These are phyloP conservation scores for Pluteus cervinus DNA, from an alignment of 768 basidiomycete species.

Conservation along the genomic window DNA sequence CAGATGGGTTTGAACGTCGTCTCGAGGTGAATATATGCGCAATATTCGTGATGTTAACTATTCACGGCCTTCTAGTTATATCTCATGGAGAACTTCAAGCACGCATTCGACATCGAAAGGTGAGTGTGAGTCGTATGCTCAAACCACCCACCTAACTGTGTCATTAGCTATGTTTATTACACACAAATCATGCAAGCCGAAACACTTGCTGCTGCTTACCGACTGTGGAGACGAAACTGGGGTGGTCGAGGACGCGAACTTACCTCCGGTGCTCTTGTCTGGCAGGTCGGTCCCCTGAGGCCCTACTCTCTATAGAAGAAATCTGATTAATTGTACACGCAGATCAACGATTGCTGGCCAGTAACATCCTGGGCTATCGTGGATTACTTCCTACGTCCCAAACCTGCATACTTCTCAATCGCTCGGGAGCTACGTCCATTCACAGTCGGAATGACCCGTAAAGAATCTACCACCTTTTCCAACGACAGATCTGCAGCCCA, in stretches of 20 bases:
- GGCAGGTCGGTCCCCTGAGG: constrained; percentile 65
- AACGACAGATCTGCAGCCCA: constrained; percentile 60
- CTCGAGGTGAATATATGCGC: constrained; percentile 47
- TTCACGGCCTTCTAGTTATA: constrained; percentile 54
- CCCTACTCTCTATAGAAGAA: not conserved
- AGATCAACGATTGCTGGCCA: constrained; percentile 94
- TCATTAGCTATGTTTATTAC: constrained; percentile 77
- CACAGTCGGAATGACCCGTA: constrained; percentile 84
- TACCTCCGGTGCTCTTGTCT: constrained; percentile 88
- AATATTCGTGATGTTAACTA: not conserved
- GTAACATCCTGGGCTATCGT: constrained; percentile 90
- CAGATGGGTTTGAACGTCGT: constrained; percentile 78
- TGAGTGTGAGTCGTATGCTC: constrained; percentile 14
- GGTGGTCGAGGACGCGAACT: constrained; percentile 79
- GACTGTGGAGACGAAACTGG: constrained; percentile 92
- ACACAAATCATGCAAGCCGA: constrained; percentile 98
- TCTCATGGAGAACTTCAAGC: constrained; percentile 90
- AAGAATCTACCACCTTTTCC: constrained; percentile 53
- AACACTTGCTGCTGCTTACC: constrained; percentile 80
- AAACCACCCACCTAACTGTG: not conserved
- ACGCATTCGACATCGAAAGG: constrained; percentile 85
- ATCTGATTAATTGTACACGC: constrained; percentile 1
- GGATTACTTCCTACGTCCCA: constrained; percentile 91
- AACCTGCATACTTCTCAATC: constrained; percentile 85
- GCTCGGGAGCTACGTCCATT: constrained; percentile 75